Evolutionary conservation across 805 yeast species (phyloP).

Genomic region (Metschnikowia cubensis): DNA sequence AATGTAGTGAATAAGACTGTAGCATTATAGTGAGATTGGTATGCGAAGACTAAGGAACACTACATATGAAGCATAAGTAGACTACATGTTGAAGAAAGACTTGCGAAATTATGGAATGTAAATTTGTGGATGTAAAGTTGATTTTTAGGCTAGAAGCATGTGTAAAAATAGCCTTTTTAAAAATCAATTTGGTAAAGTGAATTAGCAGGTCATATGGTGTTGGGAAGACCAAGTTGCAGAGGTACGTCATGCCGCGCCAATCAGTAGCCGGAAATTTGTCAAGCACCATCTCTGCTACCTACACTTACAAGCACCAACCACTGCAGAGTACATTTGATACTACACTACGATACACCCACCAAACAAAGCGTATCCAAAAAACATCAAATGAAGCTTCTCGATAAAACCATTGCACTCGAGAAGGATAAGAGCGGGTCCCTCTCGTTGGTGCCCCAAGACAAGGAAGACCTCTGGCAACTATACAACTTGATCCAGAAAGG

Average conservation of each 20-base stretch:
- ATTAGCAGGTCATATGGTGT: no score
- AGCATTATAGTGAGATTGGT: no score
- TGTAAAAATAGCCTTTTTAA: no score
- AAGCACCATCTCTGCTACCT: neutral
- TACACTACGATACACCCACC: neutral
- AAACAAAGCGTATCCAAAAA: neutral
- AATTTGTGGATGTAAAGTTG: no score
- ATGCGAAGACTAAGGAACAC: neutral
- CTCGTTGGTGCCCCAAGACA: constrained; percentile 74
- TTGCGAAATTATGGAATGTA: no score
- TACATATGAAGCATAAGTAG: no score
- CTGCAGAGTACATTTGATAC: neutral
- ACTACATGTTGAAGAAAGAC: no score
- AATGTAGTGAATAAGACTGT: no score
- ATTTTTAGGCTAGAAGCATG: no score
- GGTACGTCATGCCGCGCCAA: constrained; percentile 5
- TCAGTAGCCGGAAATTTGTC: neutral
- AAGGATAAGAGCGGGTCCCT: constrained; percentile 64
- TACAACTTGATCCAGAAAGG: constrained; percentile 76
- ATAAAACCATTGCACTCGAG: constrained; percentile 19
- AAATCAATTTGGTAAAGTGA: no score
- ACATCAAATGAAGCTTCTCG: constrained; percentile 16
- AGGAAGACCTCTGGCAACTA: constrained; percentile 86
- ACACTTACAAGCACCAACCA: no score
- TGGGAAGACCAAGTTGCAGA: no score